These are phyloP conservation scores for Anacardium occidentale DNA, from an alignment of 345 rosid genomes.

Conservation along the genomic window DNA sequence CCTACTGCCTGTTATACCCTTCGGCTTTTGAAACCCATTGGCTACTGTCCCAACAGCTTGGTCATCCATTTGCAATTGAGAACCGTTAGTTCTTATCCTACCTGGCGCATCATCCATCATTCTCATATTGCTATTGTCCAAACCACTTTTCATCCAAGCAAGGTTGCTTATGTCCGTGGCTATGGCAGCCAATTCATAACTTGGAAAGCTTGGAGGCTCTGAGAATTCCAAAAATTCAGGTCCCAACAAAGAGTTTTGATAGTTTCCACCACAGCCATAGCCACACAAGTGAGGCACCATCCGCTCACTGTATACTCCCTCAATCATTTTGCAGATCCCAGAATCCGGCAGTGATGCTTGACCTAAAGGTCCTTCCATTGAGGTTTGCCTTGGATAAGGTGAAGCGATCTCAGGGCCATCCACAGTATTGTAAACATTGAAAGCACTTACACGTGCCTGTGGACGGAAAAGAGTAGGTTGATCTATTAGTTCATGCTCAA, in stretches of 20 bases:
- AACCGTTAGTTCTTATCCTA: constrained; percentile 34
- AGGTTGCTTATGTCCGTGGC: constrained; percentile 77
- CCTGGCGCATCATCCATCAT: constrained; percentile 45
- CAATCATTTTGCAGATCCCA: constrained; percentile 54
- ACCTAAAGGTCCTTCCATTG: constrained; percentile 34
- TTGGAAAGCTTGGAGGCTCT: constrained; percentile 58
- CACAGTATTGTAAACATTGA: constrained; percentile 36
- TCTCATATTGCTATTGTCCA: constrained; percentile 53
- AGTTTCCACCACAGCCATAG: constrained; percentile 46
- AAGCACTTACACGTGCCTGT: constrained; percentile 62
- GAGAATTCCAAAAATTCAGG: constrained; percentile 72
- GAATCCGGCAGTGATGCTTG: constrained; percentile 49
- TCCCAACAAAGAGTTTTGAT: constrained; percentile 57
- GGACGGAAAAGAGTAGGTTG: constrained; percentile 67
- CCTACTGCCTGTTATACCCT: constrained; percentile 41
- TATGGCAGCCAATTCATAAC: constrained; percentile 73
- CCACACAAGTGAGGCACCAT: constrained; percentile 72
- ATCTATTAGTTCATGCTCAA: constrained; percentile 40
- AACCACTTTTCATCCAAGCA: constrained; percentile 84
- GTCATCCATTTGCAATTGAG: constrained; percentile 29
- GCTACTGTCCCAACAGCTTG: constrained; percentile 34
- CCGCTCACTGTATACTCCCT: constrained; percentile 48
- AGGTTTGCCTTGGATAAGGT: constrained; percentile 31
- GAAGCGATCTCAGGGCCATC: constrained; percentile 42
- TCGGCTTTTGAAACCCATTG: constrained; percentile 29